These are phyloP conservation scores for Arthrobotrys iridis DNA, from an alignment of 2,329 filamentous ascomycete species.

Conservation along the genomic window DNA sequence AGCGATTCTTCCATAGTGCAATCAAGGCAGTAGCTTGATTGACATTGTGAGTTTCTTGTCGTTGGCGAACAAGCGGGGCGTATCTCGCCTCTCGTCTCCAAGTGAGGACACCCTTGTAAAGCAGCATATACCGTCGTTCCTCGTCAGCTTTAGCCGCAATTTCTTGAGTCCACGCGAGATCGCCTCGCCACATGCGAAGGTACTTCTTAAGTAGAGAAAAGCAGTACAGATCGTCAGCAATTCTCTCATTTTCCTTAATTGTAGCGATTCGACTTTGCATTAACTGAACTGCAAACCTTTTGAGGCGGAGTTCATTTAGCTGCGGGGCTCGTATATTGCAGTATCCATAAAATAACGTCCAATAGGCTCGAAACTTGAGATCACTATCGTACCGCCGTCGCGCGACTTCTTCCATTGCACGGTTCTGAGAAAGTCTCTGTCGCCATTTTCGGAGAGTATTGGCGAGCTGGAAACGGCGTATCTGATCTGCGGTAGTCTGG, in stretches of 20 bases:
- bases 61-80: slow-evolving; percentile 38
- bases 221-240: slow-evolving; percentile 47
- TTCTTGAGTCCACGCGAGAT: slow-evolving; percentile 42
- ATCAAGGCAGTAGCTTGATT: slow-evolving; percentile 44
- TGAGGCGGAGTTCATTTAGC: slow-evolving; percentile 42
- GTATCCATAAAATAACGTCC: slow-evolving; percentile 51
- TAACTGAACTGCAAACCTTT: slow-evolving; percentile 34
- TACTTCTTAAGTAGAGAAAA: slow-evolving; percentile 45
- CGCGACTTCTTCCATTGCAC: slow-evolving; percentile 22
- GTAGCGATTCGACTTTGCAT: slow-evolving; percentile 21
- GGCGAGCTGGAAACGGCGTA: slow-evolving; percentile 22
- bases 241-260: slow-evolving; percentile 30
- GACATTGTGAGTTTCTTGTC: slow-evolving; percentile 34
- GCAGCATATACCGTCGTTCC: slow-evolving; percentile 41
- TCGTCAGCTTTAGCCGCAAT: slow-evolving; percentile 47
- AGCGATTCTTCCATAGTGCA: slow-evolving; percentile 43
- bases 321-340: slow-evolving; percentile 49
- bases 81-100: slow-evolving; percentile 48
- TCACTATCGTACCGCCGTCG: slow-evolving; percentile 41
- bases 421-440: slow-evolving; percentile 21
- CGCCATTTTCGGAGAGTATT: slow-evolving; percentile 29
- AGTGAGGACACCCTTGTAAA: slow-evolving; percentile 36
- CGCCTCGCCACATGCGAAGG: slow-evolving; percentile 36
- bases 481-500: slow-evolving; percentile 11
- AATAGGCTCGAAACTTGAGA: slow-evolving; percentile 48